Percentiles rank a stretch among this genome's conserved stretches.
phyloP scores from a whole-genome alignment of 495 filamentous ascomycete genomes.

The Lasiosphaeria ovina region DNA sequence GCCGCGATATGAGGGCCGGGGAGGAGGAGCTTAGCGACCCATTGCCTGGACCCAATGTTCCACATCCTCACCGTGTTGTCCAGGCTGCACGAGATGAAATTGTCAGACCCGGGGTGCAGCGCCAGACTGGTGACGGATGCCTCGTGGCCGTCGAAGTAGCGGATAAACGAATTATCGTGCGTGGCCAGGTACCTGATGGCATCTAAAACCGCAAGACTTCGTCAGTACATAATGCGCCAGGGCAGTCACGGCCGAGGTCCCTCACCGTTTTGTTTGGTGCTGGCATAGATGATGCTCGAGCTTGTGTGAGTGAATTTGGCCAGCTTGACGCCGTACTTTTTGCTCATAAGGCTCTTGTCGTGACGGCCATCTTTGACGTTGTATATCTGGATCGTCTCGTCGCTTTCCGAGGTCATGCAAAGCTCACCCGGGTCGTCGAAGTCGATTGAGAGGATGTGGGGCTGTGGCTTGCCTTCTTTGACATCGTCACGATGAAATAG shows the following conservation, averaged over 20 bases:
- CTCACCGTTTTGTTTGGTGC: conserved; percentile 83
- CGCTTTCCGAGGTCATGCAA: conserved; percentile 79
- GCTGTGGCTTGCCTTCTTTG: conserved; percentile 40
- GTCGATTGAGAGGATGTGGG: conserved; percentile 69
- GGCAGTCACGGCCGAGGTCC: conserved; percentile 10
- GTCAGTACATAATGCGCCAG: not conserved
- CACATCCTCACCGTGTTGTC: conserved; percentile 89
- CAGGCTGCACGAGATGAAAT: conserved; percentile 84
- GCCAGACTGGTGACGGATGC: conserved; percentile 76
- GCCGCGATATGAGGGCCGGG: conserved; percentile 75
- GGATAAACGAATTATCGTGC: conserved; percentile 90
- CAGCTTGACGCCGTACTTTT: conserved; percentile 93
- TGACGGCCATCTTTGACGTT: conserved; percentile 85
- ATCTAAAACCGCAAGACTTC: conserved; percentile 46
- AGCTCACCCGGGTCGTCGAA: conserved; percentile 94
- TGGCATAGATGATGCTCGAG: conserved; percentile 87
- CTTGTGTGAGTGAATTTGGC: conserved; percentile 91
- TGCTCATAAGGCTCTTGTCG: conserved; percentile 77
- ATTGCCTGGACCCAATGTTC: conserved; percentile 71
- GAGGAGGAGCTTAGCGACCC: conserved; percentile 73
- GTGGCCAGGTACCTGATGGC: conserved; percentile 87
- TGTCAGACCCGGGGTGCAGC: conserved; percentile 71
- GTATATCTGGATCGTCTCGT: conserved; percentile 93
- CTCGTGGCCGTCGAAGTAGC: conserved; percentile 91
- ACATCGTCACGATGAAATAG: conserved; percentile 43